Percentiles rank a stretch among this genome's conserved stretches.
Conservation (phyloP, 257 asterid species). For the Osmanthus fragrans region DNA sequence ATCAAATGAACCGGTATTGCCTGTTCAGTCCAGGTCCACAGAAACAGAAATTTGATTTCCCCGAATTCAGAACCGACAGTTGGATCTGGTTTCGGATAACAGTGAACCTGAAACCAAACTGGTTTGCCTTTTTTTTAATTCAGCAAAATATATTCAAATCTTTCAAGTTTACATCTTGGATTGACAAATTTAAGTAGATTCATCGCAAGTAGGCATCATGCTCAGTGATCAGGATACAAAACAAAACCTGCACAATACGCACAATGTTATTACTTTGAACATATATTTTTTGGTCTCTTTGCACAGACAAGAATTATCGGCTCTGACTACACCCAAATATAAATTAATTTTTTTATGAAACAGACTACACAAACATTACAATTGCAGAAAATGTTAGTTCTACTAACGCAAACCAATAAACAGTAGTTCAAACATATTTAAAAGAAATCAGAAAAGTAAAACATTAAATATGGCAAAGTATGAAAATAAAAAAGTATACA, state of each 20-base stretch:
- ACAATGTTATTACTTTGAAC: background rate
- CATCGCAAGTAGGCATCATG: background rate
- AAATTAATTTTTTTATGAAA: background rate
- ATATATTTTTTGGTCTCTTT: background rate
- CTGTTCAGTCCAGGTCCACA: background rate
- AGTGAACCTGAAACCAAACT: background rate
- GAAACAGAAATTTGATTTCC: background rate
- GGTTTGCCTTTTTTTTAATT: background rate
- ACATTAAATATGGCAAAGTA: background rate
- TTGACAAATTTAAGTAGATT: background rate
- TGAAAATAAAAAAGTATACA: conserved; percentile 3
- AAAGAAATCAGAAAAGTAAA: background rate
- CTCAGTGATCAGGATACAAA: background rate
- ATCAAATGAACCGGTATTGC: background rate
- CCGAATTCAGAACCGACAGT: background rate
- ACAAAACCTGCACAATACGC: background rate
- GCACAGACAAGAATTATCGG: conserved; percentile 2
- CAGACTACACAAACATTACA: background rate
- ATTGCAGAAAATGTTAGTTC: background rate
- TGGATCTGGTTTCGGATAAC: background rate
- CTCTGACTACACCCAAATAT: background rate
- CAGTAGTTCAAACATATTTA: background rate
- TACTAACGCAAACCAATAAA: background rate
- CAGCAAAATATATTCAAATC: background rate
- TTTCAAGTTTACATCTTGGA: background rate